Conservation (phyloP, 2,329 filamentous ascomycete species). For the Epichloe gansuensis region DNA sequence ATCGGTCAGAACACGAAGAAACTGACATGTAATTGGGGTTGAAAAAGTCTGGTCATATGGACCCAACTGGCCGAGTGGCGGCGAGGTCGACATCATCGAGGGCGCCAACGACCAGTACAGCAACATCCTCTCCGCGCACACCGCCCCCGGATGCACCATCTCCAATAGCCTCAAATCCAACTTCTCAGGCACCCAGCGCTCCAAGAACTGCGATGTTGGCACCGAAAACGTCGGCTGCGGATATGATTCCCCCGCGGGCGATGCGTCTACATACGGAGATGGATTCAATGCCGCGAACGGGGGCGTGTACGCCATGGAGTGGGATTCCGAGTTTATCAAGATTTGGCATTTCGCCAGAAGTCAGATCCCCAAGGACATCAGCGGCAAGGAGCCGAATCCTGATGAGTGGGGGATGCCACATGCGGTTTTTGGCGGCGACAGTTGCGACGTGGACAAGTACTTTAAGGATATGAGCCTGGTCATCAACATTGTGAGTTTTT, state of each 20-base stretch:
- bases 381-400: slow-evolving; percentile 45
- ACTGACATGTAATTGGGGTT: not conserved
- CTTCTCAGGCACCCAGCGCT: slow-evolving; percentile 16
- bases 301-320: slow-evolving; percentile 60
- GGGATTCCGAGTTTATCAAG: slow-evolving; percentile 54
- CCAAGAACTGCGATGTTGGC: slow-evolving; percentile 25
- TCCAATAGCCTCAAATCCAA: slow-evolving; percentile 10
- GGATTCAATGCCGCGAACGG: slow-evolving; percentile 53
- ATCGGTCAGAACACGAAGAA: not conserved
- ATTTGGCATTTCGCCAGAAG: slow-evolving; percentile 67
- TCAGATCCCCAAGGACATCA: slow-evolving; percentile 52
- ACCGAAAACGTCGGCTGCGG: slow-evolving; percentile 31
- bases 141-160: slow-evolving; percentile 24
- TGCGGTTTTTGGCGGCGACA: slow-evolving; percentile 51
- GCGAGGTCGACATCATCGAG: slow-evolving; percentile 60
- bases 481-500: slow-evolving; percentile 45
- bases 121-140: slow-evolving; percentile 52
- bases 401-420: slow-evolving; percentile 56
- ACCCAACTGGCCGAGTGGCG: slow-evolving; percentile 45
- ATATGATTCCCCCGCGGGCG: slow-evolving; percentile 25
- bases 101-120: slow-evolving; percentile 48
- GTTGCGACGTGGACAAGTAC: slow-evolving; percentile 51
- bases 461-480: slow-evolving; percentile 61
- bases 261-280: slow-evolving; percentile 42
- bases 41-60: slow-evolving; percentile 39